Conservation (phyloP, 106 monocot genomes). For the Iris macrosiphon region DNA sequence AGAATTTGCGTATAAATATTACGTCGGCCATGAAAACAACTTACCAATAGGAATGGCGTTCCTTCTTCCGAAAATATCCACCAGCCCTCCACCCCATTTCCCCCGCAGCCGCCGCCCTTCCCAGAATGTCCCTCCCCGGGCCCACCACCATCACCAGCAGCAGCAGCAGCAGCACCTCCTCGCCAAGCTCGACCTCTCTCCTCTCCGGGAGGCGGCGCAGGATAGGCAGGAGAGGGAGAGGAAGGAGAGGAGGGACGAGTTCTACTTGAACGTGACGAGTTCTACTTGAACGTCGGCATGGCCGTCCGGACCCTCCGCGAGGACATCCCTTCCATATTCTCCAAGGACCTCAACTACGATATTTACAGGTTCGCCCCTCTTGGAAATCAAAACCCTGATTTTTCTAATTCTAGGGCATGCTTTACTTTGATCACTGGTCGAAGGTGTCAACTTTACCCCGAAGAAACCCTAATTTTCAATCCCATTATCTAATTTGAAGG, state of each 20-base stretch:
- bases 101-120: slow-evolving; percentile 11
- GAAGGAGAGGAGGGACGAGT: slow-evolving; percentile 28
- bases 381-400: too few species aligned
- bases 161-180: not conserved
- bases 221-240: slow-evolving; percentile 1
- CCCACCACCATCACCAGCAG: not conserved
- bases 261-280: slow-evolving; percentile 85
- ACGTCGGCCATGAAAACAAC: too few species aligned
- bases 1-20: too few species aligned
- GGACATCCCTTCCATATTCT: slow-evolving; percentile 65
- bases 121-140: slow-evolving; percentile 17
- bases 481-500: too few species aligned
- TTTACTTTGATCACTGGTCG: not conserved
- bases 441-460: too few species aligned
- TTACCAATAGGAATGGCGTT: too few species aligned
- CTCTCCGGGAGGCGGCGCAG: slow-evolving; percentile 7
- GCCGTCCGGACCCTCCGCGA: slow-evolving; percentile 77
- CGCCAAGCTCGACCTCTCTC: slow-evolving; percentile 15
- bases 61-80: slow-evolving; percentile 36
- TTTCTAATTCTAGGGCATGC: not conserved
- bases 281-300: slow-evolving; percentile 78
- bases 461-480: not conserved
- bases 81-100: slow-evolving; percentile 16
- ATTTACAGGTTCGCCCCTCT: slow-evolving; percentile 58
- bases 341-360: slow-evolving; percentile 64